These are phyloP conservation scores for Kewa caespitosa DNA, from an alignment of 179 eudicot species.

Conservation along the genomic window DNA sequence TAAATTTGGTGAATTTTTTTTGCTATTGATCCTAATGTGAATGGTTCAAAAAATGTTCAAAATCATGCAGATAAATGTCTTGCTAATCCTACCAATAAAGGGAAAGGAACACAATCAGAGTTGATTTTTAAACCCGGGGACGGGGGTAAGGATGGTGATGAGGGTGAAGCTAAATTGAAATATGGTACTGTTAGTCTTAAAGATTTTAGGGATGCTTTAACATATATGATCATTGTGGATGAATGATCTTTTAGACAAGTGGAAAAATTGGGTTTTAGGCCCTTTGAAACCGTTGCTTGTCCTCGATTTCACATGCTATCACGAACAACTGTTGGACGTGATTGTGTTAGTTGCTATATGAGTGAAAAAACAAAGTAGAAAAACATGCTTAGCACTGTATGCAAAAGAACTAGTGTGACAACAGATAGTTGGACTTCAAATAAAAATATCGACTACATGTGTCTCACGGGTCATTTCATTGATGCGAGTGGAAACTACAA, in stretches of 20 bases:
- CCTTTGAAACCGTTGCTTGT: background rate
- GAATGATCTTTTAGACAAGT: constrained; percentile 12
- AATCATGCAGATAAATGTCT: background rate
- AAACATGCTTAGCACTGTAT: background rate
- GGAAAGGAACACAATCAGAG: constrained; percentile 8
- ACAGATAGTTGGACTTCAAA: background rate
- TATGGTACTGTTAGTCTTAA: background rate
- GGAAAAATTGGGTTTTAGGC: background rate
- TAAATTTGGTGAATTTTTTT: constrained; percentile 8
- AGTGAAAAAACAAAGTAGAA: constrained; percentile 3
- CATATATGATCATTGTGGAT: constrained; percentile 10
- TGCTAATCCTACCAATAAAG: background rate
- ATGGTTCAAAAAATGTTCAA: constrained; percentile 14
- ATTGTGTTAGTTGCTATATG: constrained; percentile 6
- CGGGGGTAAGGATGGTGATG: background rate
- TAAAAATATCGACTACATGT: background rate
- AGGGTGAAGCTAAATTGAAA: background rate
- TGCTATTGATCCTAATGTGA: background rate
- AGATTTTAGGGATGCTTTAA: constrained; percentile 8
- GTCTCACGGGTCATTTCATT: constrained; percentile 2
- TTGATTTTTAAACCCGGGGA: background rate
- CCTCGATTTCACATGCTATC: constrained; percentile 21
- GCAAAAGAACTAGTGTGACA: background rate
- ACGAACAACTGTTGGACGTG: constrained; percentile 2
- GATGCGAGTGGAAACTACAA: constrained; percentile 9